Evolutionary conservation across 2,329 filamentous ascomycete genomes (phyloP).

Genomic region (Neofusicoccum parvum): DNA sequence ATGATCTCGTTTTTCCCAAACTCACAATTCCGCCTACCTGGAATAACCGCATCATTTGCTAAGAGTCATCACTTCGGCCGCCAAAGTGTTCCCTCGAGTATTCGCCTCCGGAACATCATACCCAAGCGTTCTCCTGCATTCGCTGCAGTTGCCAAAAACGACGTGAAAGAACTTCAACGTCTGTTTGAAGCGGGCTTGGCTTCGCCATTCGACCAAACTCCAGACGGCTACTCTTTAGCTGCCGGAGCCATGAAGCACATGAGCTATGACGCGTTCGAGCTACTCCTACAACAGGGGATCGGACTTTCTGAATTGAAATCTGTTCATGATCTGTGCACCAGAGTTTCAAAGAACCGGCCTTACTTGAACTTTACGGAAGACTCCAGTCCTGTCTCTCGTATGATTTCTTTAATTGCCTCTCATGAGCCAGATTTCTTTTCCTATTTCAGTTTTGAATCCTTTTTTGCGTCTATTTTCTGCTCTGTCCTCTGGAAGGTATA

Average conservation of each 20-base stretch:
- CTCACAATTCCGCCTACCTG: not conserved
- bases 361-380: no score
- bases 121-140: not conserved
- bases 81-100: not conserved
- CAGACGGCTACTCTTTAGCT: not conserved
- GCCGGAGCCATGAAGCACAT: not conserved
- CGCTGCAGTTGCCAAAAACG: not conserved
- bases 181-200: not conserved
- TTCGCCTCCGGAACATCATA: not conserved
- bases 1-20: not conserved
- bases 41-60: not conserved
- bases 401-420: no score
- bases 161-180: not conserved
- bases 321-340: fast-evolving
- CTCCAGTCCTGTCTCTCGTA: no score
- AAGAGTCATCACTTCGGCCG: no score
- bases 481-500: no score
- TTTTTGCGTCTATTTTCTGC: no score
- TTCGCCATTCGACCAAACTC: not conserved
- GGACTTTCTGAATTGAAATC: not conserved
- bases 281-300: not conserved
- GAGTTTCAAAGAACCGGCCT: no score
- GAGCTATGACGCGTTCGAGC: not conserved
- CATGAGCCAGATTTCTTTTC: no score
- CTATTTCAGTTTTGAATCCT: no score